Evolutionary conservation across 2,329 filamentous ascomycete genomes (phyloP).

Genomic region (Neofusicoccum ribis): DNA sequence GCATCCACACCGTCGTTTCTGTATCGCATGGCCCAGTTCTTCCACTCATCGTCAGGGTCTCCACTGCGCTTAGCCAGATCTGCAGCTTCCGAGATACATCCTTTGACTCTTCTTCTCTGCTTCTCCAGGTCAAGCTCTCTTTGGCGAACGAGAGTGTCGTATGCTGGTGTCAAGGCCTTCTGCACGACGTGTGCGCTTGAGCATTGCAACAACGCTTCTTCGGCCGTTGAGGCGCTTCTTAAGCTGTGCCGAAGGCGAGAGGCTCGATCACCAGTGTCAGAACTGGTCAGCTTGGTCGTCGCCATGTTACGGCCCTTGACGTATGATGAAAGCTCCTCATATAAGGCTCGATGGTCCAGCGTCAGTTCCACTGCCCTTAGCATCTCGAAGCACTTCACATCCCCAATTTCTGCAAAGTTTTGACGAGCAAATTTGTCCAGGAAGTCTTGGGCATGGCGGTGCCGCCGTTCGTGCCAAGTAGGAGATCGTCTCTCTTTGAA

Average conservation of each 20-base stretch:
- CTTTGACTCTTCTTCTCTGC: background rate
- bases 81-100: background rate
- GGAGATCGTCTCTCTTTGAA: conserved; percentile 52
- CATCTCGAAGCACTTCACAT: conserved; percentile 45
- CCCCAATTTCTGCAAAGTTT: conserved; percentile 23
- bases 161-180: background rate
- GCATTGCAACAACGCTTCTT: conserved; percentile 54
- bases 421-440: conserved; percentile 54
- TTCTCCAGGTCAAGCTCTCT: background rate
- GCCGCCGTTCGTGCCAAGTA: conserved; percentile 54
- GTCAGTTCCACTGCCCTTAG: conserved; percentile 46
- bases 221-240: conserved; percentile 45
- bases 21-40: background rate
- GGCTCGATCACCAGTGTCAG: conserved; percentile 33
- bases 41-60: background rate
- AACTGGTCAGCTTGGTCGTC: conserved; percentile 38
- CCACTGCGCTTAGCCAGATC: background rate
- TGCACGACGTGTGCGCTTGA: background rate
- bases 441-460: conserved; percentile 56
- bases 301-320: conserved; percentile 54
- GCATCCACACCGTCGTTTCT: background rate
- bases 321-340: conserved; percentile 57
- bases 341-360: conserved; percentile 52
- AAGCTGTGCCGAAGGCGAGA: conserved; percentile 48
- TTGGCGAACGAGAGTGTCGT: background rate